A percentile compares a stretch with the other conserved stretches of the same genome.
These are phyloP conservation scores for Yamadazyma scolyti DNA, from an alignment of 805 yeast genomes.

Conservation along the genomic window DNA sequence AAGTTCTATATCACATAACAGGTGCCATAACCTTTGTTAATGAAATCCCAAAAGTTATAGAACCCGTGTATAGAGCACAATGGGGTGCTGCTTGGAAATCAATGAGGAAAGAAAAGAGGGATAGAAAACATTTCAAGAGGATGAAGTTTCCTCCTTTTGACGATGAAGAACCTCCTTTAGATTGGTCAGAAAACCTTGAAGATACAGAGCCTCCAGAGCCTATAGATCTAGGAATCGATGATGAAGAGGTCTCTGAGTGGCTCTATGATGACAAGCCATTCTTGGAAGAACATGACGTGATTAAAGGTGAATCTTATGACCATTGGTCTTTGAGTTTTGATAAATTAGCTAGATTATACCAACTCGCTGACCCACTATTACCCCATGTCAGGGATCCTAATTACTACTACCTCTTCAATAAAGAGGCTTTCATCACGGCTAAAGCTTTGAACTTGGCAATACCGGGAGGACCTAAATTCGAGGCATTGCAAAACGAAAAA, in stretches of 20 bases:
- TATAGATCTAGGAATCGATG: slow-evolving; percentile 65
- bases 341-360: slow-evolving; percentile 61
- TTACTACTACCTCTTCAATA: slow-evolving; percentile 69
- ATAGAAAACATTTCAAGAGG: slow-evolving; percentile 82
- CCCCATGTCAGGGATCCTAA: slow-evolving; percentile 57
- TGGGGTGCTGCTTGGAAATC: slow-evolving; percentile 93
- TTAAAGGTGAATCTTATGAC: slow-evolving; percentile 76
- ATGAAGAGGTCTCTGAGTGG: slow-evolving; percentile 66
- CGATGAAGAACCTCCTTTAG: slow-evolving; percentile 92
- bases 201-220: slow-evolving; percentile 71
- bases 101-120: slow-evolving; percentile 94
- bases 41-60: slow-evolving; percentile 87
- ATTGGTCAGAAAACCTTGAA: slow-evolving; percentile 77
- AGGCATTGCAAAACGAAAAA: slow-evolving; percentile 67
- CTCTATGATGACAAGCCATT: slow-evolving; percentile 76
- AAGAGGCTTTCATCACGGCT: slow-evolving; percentile 80
- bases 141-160: slow-evolving; percentile 95
- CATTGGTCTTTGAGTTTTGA: slow-evolving; percentile 63
- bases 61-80: slow-evolving; percentile 87
- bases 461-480: slow-evolving; percentile 97
- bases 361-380: slow-evolving; percentile 68
- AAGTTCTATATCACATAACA: slow-evolving; percentile 80
- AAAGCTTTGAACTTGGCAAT: slow-evolving; percentile 83
- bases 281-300: slow-evolving; percentile 47
- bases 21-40: slow-evolving; percentile 96